Base-by-base conservation (phyloP, 208 protist genomes). In the Leishmania amazonensis region DNA sequence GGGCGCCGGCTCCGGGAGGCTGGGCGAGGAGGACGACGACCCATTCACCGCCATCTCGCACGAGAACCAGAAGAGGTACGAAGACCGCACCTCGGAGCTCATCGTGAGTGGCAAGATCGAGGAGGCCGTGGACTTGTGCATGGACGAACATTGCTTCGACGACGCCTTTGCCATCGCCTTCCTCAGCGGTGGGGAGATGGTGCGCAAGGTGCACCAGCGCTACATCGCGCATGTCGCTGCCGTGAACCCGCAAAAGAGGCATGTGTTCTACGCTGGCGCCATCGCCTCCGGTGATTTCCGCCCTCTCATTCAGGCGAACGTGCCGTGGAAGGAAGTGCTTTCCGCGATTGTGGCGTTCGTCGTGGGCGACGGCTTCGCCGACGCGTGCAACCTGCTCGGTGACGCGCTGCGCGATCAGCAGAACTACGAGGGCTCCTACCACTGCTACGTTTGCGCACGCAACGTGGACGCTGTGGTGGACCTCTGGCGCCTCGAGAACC, bases 321-420 rank as follows among this genome's bases (percentile, higher is more conserved):
- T 93, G n/a, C 88, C 90, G 38, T 97, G 94, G 93, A 87, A 85
- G 64, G 94, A 96, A 79, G 90, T 89, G 70, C 90, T 97, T n/a
- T 91, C 91, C 1, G 81, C 87, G 1, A 92, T 97, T 47, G 85
- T 92, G 28, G 86, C 90, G 42, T 96, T 90, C 83, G 88, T 95
- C 42, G 64, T 78, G 57, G 89, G 88, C 7, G 92, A 96, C 68
- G 84, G 81, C 62, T 97, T 96, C 80, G 85, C 88, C 13, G 88
- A 88, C 17, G 80, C 87, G 68, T 96, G 92, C 87, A 90, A 94
- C 76, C 70, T 80, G 58, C 88, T 97, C 24, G 94, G 90, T 54
- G 85, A 86, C 45, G 75, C 75, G n/a, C 79, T 97, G 49, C 85
- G 85, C 31, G 83, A 79, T 24, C 64, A 82, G 73, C 79, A 87